phyloP scores from a whole-genome alignment of 1,284 basidiomycete species.

The Ustilago esculenta region DNA sequence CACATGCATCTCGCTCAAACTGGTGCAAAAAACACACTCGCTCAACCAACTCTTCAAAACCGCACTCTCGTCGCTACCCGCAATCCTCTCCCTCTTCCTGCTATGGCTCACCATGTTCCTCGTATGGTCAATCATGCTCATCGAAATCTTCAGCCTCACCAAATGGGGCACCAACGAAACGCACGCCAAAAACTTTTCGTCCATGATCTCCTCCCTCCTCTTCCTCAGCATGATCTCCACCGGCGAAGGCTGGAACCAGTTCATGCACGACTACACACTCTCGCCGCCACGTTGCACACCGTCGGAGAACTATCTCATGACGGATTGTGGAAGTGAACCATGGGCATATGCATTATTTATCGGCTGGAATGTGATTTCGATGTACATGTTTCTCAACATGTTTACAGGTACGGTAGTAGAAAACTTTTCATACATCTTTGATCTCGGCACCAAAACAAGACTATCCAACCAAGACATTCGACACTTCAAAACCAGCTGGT shows the following conservation, averaged over 20 bases:
- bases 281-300: slow-evolving; percentile 83
- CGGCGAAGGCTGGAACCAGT: slow-evolving; percentile 68
- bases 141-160: slow-evolving; percentile 93
- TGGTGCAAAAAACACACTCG: slow-evolving; percentile 87
- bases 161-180: slow-evolving; percentile 81
- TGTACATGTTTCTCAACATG: slow-evolving; percentile 82
- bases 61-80: slow-evolving; percentile 85
- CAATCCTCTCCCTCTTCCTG: slow-evolving; percentile 84
- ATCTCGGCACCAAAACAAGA: slow-evolving; percentile 82
- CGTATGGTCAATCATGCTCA: slow-evolving; percentile 88
- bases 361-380: slow-evolving; percentile 94
- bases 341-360: slow-evolving; percentile 93
- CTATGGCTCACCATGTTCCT: slow-evolving; percentile 92
- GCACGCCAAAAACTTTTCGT: slow-evolving; percentile 81
- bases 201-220: slow-evolving; percentile 81
- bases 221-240: slow-evolving; percentile 77
- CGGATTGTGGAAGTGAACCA: slow-evolving; percentile 86
- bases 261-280: slow-evolving; percentile 69
- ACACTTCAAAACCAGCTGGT: slow-evolving; percentile 92
- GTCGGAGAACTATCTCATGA: slow-evolving; percentile 73
- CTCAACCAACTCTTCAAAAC: slow-evolving; percentile 98
- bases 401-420: slow-evolving; percentile 86
- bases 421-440: slow-evolving; percentile 95
- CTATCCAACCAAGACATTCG: slow-evolving; percentile 77
- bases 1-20: slow-evolving; percentile 90